These are phyloP conservation scores for Globisporangium yorkense DNA, from an alignment of 352 stramenopile species.

Conservation along the genomic window DNA sequence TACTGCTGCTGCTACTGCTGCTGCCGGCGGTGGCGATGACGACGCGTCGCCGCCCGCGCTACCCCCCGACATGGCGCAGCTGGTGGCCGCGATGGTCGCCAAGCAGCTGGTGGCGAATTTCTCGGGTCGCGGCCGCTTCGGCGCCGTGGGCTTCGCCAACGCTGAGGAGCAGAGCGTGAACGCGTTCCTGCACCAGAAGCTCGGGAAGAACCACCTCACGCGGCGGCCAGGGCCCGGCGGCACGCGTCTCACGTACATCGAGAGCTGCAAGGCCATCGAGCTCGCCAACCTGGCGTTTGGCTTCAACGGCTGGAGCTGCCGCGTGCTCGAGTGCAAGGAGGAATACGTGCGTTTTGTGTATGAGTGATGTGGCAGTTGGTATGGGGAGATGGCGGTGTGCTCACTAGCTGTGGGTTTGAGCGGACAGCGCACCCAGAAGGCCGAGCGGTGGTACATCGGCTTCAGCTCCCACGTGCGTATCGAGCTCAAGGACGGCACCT, in stretches of 20 bases:
- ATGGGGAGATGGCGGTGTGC: no score
- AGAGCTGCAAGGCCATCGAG: slow-evolving; percentile 88
- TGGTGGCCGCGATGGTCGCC: slow-evolving; percentile 29
- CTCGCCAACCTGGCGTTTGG: slow-evolving; percentile 85
- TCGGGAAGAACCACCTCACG: slow-evolving; percentile 69
- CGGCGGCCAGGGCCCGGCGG: slow-evolving; percentile 61
- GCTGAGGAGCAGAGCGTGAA: slow-evolving; percentile 53
- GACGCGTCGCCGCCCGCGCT: slow-evolving; percentile 2
- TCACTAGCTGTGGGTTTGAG: not conserved
- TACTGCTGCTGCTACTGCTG: slow-evolving; percentile 8
- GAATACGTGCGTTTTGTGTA: slow-evolving; percentile 57
- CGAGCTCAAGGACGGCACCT: slow-evolving; percentile 81
- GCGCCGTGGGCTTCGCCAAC: slow-evolving; percentile 41
- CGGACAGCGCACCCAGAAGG: slow-evolving; percentile 57
- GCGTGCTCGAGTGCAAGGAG: slow-evolving; percentile 79
- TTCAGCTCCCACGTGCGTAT: slow-evolving; percentile 80
- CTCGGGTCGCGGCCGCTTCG: slow-evolving; percentile 33
- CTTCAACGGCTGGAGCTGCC: slow-evolving; percentile 86
- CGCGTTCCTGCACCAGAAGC: slow-evolving; percentile 77
- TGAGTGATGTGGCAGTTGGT: no score
- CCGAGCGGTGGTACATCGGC: slow-evolving; percentile 64
- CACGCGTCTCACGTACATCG: slow-evolving; percentile 79
- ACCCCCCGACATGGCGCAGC: slow-evolving; percentile 29
- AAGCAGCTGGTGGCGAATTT: slow-evolving; percentile 25
- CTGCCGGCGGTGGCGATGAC: not conserved